Percentiles rank a stretch among this genome's conserved stretches.
phyloP scores from a whole-genome alignment of 1,284 basidiomycete genomes.

The Volvariella surrecta region DNA sequence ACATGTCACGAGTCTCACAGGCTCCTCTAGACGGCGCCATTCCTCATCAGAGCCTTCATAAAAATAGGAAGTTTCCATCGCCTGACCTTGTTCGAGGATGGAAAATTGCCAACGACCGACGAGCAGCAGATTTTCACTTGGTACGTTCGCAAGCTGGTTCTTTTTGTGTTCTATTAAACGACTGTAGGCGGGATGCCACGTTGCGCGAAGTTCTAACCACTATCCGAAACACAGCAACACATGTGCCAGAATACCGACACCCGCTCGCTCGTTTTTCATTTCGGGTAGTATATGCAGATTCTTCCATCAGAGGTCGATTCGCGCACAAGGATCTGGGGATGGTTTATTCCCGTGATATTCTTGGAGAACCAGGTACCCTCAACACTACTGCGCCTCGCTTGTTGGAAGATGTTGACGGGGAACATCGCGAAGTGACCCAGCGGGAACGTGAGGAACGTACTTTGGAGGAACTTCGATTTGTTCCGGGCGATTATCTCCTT shows the following conservation, averaged over 20 bases:
- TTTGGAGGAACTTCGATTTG: constrained; percentile 66
- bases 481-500: constrained; percentile 70
- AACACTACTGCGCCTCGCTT: constrained; percentile 48
- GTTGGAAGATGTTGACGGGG: constrained; percentile 40
- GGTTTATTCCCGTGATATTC: constrained; percentile 72
- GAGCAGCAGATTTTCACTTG: constrained; percentile 75
- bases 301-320: constrained; percentile 57
- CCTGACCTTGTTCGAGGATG: constrained; percentile 63
- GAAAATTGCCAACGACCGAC: constrained; percentile 61
- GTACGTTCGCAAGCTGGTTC: constrained; percentile 25
- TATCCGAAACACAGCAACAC: constrained; percentile 57
- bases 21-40: constrained; percentile 53
- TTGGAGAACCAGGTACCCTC: constrained; percentile 63
- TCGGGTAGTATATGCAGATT: constrained; percentile 67
- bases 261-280: constrained; percentile 72
- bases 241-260: constrained; percentile 61
- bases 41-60: constrained; percentile 72
- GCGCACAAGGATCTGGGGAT: constrained; percentile 68
- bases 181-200: constrained; percentile 66
- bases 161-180: background rate
- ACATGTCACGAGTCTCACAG: constrained; percentile 4
- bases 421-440: constrained; percentile 27
- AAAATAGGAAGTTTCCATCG: constrained; percentile 72
- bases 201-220: constrained; percentile 68
- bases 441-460: constrained; percentile 53